These are phyloP conservation scores for Plantago lanceolata DNA, from an alignment of 305 asterid species.

Conservation along the genomic window DNA sequence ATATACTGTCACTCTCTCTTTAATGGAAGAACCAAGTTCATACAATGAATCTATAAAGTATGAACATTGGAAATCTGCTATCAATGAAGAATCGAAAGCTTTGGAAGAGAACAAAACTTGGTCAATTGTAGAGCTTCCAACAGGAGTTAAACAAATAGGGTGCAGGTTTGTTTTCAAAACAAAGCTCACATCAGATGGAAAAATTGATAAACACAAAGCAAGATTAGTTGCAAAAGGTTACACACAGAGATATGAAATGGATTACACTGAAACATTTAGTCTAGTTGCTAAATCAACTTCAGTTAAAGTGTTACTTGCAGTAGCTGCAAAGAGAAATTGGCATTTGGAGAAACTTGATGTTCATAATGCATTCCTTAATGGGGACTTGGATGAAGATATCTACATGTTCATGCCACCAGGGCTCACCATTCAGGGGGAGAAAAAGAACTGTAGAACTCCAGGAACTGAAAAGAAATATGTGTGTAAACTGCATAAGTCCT, in stretches of 20 bases:
- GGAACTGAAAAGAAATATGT: too few species aligned
- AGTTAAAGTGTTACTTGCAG: not conserved
- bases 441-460: too few species aligned
- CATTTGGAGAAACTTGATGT: not conserved
- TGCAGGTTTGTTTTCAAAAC: not conserved
- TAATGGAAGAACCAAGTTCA: too few species aligned
- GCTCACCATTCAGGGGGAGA: too few species aligned
- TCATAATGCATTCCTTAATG: not conserved
- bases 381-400: not conserved
- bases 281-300: not conserved
- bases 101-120: too few species aligned
- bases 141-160: not conserved
- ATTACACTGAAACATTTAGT: not conserved
- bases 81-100: too few species aligned
- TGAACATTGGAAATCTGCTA: too few species aligned
- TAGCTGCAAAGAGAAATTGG: not conserved
- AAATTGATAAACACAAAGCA: not conserved
- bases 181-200: not conserved
- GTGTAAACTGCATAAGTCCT: too few species aligned
- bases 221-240: conserved; percentile 7
- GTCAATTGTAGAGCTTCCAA: too few species aligned
- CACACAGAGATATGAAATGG: not conserved
- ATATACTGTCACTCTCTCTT: too few species aligned
- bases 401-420: not conserved
- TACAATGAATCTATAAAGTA: too few species aligned